Evolutionary conservation across 495 filamentous ascomycete genomes (phyloP), one percentile per base, ranked within the genome.

Genomic region (Aspergillus affinis): DNA sequence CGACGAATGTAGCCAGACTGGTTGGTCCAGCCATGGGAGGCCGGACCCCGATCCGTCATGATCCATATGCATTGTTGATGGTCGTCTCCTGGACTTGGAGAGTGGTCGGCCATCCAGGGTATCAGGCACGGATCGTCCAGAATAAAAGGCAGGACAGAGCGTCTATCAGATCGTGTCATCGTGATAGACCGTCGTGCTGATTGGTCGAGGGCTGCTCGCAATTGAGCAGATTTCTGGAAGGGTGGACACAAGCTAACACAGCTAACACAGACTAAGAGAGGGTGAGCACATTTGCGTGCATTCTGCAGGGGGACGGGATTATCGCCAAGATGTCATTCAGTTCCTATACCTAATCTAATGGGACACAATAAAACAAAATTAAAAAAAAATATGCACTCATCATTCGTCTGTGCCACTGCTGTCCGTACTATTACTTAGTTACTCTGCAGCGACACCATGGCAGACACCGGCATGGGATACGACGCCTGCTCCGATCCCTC

Each of bases 1-100:
- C 4, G 66, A 75, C 4, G 78, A 80, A 61, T 81, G 78, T 51
- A 84, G 69, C 73, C 77, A 74, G 54, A 81, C 74, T 55, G 78
- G 78, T 54, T 72, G 65, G 65, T 78, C 72, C 29, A 81, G 72
- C 72, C 76, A 80, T 52, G 77, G 77, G 10, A 73, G 47, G 18
- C 61, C 61, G 30, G 52, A 54, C 32, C 23, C 23, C 5, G 58
- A 48, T 8, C 17, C 10, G 17, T 53, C 46, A 41, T 23, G 45
- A 47, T 60, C 41, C 50, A 54, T 54, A 44, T 41, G 18, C 58
- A 55, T 60, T 54, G 56, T 61, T 47, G 4, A 53, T 49, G 17
- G 47, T 6, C 18, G 47, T 15, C 13, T 9, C 1, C n/a, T 7
- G 21, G n/a, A 32, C 3, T 9, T 18, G 19, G 32, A n/a, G 21